Base-by-base conservation (phyloP, 441 rosid species). In the Iberis amara region DNA sequence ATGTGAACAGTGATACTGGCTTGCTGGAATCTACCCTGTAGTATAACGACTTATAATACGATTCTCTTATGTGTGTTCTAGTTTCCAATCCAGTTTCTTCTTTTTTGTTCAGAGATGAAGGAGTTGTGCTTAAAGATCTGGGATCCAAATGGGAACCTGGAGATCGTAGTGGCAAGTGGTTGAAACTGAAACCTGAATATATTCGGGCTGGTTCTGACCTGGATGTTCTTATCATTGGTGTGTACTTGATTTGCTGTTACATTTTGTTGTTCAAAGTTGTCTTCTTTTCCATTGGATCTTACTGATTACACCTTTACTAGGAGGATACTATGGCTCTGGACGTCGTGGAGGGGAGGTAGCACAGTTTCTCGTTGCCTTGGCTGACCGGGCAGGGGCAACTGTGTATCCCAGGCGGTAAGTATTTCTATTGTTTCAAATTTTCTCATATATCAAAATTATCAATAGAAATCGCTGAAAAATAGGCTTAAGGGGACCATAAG, bases 311-410 rank as follows among this genome's bases (percentile, higher is more conserved):
- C 50, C 59, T 30, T 31, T 66, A 45, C 42, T 62, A 92, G 99
- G 99, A 61, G 99, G 99, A 52, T 92, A 92, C 62, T 86, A 89
- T 73, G 99, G 99, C 58, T 89, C 99, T 50, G 99, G 99, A 33
- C 95, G 95, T 52, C 99, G 40, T 61, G 99, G 99, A 57, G 97
- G 99, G 33, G 96, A 89, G 89, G 92, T 89, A 61, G 99, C 97
- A 54, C 97, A 92, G 62, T 92, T 92, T 75, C 80, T 92, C 61
- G 83, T 86, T 15, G 99, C 81, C 39, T 89, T 92, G 66, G 96
- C 99, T 30, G 97, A 89, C 58, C 72, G 75, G 39, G 60, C 85
- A 55, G 77, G 77, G 8, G 52, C 81, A 47, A 72, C 79, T 79
- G 60, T 78, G 33, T 82, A 71, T 60, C 97, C 99, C 28, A 83